Evolutionary conservation across 352 stramenopile genomes (phyloP), one percentile per base, ranked within the genome.

Genomic region (Phytopythium aichiense): DNA sequence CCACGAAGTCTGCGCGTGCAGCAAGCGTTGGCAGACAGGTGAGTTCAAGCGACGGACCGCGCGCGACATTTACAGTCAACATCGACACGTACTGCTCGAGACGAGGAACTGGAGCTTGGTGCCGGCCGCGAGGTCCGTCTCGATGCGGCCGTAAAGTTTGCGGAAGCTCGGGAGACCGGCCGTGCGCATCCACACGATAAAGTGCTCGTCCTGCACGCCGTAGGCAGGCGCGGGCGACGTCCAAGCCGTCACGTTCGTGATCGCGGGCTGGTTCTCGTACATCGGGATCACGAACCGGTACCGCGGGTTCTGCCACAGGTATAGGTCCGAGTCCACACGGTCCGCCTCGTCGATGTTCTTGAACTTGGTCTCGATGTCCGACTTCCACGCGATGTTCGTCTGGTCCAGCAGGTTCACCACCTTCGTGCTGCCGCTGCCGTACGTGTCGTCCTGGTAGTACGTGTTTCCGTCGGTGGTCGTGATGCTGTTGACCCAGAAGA

Each of bases 181-280:
- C 20, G 94, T 98, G 40, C 97, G 85, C 98, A 99, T 99, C 98
- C 98, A 99, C 20, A 99, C 97, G 49, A 99, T 98, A 79, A 99
- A 99, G 76, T 99, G 97, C 76, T 99, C 98, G 75, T 99, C 96
- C 62, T 97, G 89, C 11, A 99, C 97, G 38, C 96, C 95, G 59
- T 73, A 93, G n/a, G 79, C 73, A 28, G 77, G 65, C 28, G 81
- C 69, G 15, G 52, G 42, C 7, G 72, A 84, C 20, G 86, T 95
- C 86, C 86, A 95, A 51, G 84, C 84, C 25, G 86, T 95, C 76
- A 85, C 78, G 66, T 95, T 95, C 15, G 78, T 67, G 51, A 87
- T 76, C 9, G 81, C 38, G 15, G 66, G 56, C 65, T 92, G 77
- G 11, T 73, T 72, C 18, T 69, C 54, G 66, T 77, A 77, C 72